Evolutionary conservation across 2,329 filamentous ascomycete genomes (phyloP).

Genomic region (Torrubiella hemipterigena): DNA sequence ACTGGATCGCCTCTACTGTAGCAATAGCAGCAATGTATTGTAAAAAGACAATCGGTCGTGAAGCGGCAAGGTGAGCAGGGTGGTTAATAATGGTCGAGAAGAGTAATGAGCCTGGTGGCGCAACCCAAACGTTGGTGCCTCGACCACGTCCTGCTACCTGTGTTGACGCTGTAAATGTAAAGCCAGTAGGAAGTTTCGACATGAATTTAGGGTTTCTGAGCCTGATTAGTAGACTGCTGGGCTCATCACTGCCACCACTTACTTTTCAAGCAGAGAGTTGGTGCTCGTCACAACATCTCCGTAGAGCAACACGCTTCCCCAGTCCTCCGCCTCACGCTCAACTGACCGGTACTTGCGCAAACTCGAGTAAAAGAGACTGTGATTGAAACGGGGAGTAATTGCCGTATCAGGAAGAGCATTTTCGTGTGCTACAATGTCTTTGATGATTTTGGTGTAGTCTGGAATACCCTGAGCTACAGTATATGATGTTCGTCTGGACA

Average conservation of each 20-base stretch:
- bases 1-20: conserved; percentile 69
- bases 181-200: conserved; percentile 66
- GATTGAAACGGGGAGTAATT: conserved; percentile 77
- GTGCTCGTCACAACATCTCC: conserved; percentile 90
- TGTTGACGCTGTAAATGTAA: conserved; percentile 75
- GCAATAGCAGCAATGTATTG: conserved; percentile 89
- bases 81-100: conserved; percentile 86
- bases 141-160: conserved; percentile 82
- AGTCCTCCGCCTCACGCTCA: conserved; percentile 47
- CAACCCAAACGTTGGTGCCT: conserved; percentile 89
- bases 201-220: conserved; percentile 65
- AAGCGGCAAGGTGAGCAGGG: conserved; percentile 55
- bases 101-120: conserved; percentile 73
- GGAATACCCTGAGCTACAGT: conserved; percentile 44
- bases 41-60: conserved; percentile 78
- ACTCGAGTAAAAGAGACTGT: conserved; percentile 64
- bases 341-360: conserved; percentile 51
- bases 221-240: conserved; percentile 38
- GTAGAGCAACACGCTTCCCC: conserved; percentile 72
- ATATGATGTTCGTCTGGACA: conserved; percentile 22
- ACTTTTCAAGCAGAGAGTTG: conserved; percentile 87
- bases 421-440: conserved; percentile 64
- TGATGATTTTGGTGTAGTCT: conserved; percentile 64
- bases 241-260: conserved; percentile 42
- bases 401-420: conserved; percentile 53